These are phyloP conservation scores for Stagonosporopsis rhizophila DNA, from an alignment of 2,329 filamentous ascomycete genomes.

Conservation along the genomic window DNA sequence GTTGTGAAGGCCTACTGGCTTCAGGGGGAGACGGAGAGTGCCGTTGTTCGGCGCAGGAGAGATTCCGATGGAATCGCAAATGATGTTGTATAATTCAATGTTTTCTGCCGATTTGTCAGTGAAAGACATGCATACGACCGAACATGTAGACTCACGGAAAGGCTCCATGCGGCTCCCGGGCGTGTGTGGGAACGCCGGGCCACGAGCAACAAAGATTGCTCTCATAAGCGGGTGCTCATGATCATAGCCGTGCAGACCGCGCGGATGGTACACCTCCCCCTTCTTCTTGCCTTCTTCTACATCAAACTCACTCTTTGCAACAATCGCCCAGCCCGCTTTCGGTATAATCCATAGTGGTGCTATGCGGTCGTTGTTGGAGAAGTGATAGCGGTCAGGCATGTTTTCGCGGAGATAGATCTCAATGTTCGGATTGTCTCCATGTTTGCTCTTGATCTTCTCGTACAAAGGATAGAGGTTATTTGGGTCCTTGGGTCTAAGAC, in stretches of 20 bases:
- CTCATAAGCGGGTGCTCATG: constrained; percentile 94
- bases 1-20: constrained; percentile 67
- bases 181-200: constrained; percentile 87
- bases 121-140: no score
- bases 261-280: constrained; percentile 75
- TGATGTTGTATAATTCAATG: constrained; percentile 90
- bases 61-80: constrained; percentile 86
- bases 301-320: constrained; percentile 79
- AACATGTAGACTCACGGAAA: constrained; percentile 73
- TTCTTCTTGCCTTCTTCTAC: constrained; percentile 70
- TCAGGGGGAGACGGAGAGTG: constrained; percentile 76
- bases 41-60: constrained; percentile 83
- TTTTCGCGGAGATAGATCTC: constrained; percentile 89
- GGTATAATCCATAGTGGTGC: constrained; percentile 95
- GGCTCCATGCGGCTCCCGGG: constrained; percentile 79
- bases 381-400: constrained; percentile 95
- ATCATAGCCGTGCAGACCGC: constrained; percentile 92
- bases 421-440: constrained; percentile 70
- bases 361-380: constrained; percentile 85
- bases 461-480: constrained; percentile 73
- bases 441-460: constrained; percentile 60
- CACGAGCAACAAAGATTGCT: constrained; percentile 90
- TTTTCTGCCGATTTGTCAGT: constrained; percentile 69
- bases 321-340: constrained; percentile 90
- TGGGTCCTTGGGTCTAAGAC: constrained; percentile 78